Base-by-base conservation (phyloP, 208 protist species). In the Trypanosoma platydactyli region DNA sequence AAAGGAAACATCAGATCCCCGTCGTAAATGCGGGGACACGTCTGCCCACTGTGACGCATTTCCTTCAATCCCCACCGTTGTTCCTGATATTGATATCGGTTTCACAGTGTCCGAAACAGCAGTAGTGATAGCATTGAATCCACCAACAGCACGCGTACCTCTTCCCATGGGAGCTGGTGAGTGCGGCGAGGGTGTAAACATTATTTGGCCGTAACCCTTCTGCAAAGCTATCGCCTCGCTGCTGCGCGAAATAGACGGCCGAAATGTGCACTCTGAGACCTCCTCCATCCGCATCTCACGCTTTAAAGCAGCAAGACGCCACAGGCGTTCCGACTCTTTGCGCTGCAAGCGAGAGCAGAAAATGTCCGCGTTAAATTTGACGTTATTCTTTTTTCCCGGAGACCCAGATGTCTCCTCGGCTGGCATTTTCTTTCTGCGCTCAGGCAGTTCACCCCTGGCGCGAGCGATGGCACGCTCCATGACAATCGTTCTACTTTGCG, bases 191-290 rank as follows among this genome's bases (percentile, higher is more conserved):
- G 60, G 60, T 7, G 35, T n/a, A 55, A 61, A 54, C 16, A 42
- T 54, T 29, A 69, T 53, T 24, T 61, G 42, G 7, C 54, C 52
- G 30, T 69, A 69, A 11, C 64, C 64, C 44, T 55, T 59, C n/a
- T 69, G 64, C 33, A 45, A 24, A 33, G 64, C 54, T 11, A 69
- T 69, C 22, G n/a, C 16, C n/a, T 45, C 12, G 46, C 53, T 69
- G 18, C 44, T 42, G 18, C 64, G 71, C 3, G 76, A 64, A 1
- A 82, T 63, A n/a, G 38, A n/a, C 13, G 77, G 77, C 11, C 70
- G 70, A 65, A 82, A 82, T 12, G 77, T 82, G 67, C 77, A 82
- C 56, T 63, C 22, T 27, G 12, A 29, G 24, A 52, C 40, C 25
- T 78, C 67, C 18, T 70, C 56, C 40, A 48, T 33, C 13, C 45